Conservation (phyloP, 176 grass and related monocot species). For the Eleusine coracana region DNA sequence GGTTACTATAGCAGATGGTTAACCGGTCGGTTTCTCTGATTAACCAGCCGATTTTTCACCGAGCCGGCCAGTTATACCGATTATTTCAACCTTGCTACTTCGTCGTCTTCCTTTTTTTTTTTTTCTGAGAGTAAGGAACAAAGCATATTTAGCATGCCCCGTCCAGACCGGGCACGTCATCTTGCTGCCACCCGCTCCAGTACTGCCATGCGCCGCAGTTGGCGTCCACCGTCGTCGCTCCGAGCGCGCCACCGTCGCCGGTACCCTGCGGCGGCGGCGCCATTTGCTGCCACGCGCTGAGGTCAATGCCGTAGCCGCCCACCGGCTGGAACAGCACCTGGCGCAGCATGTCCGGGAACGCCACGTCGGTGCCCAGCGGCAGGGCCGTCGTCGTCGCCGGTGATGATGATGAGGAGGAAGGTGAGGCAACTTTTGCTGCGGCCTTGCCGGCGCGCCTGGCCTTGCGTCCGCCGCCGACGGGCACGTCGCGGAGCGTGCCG, state of each 20-base stretch:
- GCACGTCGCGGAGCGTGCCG: conserved; percentile 91
- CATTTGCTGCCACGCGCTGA: conserved; percentile 57
- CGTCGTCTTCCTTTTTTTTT: too few relatives aligned
- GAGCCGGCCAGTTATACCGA: too few relatives aligned
- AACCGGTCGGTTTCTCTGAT: too few relatives aligned
- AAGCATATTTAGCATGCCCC: conserved; percentile 27
- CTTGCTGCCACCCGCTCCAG: conserved; percentile 49
- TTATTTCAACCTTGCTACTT: too few relatives aligned
- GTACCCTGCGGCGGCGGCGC: neutral
- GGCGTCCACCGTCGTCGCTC: conserved; percentile 23
- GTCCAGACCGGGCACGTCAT: conserved; percentile 46
- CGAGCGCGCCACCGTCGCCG: conserved; percentile 19
- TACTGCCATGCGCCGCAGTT: conserved; percentile 48
- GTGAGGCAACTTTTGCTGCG: neutral
- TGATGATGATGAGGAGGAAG: neutral
- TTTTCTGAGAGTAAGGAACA: neutral
- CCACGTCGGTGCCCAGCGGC: neutral
- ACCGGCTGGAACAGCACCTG: conserved; percentile 52
- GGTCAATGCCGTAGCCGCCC: conserved; percentile 48
- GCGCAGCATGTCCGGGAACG: conserved; percentile 66
- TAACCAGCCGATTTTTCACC: too few relatives aligned
- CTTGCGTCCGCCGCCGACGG: conserved; percentile 87
- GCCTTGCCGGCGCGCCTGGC: conserved; percentile 56
- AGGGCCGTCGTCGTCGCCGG: neutral
- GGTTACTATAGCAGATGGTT: too few relatives aligned